phyloP scores from a whole-genome alignment of 2,329 filamentous ascomycete genomes.

The Cladophialophora chaetospira region DNA sequence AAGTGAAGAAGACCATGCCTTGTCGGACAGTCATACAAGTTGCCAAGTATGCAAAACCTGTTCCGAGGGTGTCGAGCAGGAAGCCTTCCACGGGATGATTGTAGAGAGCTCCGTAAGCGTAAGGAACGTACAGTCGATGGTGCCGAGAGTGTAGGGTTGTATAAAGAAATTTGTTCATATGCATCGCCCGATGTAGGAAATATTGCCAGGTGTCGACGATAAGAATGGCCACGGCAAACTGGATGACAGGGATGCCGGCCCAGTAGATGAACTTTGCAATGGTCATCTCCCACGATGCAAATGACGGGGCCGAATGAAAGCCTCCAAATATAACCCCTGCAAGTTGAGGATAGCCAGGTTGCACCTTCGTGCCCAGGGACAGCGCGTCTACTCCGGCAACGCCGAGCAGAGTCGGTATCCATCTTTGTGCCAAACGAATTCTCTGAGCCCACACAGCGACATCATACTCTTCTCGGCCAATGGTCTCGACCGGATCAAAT shows the following conservation, averaged over 20 bases:
- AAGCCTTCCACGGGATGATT: constrained; percentile 96
- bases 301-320: constrained; percentile 71
- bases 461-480: constrained; percentile 80
- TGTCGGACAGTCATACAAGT: constrained; percentile 82
- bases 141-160: constrained; percentile 92
- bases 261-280: constrained; percentile 79
- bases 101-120: constrained; percentile 94
- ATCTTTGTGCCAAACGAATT: constrained; percentile 74
- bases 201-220: constrained; percentile 98
- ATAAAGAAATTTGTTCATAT: constrained; percentile 87
- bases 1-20: constrained; percentile 84
- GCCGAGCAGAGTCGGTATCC: constrained; percentile 71
- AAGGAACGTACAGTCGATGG: constrained; percentile 95
- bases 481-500: constrained; percentile 72
- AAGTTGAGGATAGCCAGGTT: constrained; percentile 69
- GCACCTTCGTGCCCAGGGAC: constrained; percentile 73
- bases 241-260: constrained; percentile 71
- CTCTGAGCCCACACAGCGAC: constrained; percentile 87
- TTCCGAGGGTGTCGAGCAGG: constrained; percentile 85
- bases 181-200: constrained; percentile 94
- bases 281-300: constrained; percentile 79
- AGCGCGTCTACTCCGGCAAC: constrained; percentile 74
- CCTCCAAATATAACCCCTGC: constrained; percentile 78
- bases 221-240: constrained; percentile 73
- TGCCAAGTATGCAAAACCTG: constrained; percentile 78